Evolutionary conservation across 1,284 basidiomycete genomes (phyloP), one percentile per base, ranked within the genome.

Genomic region (Megacollybia platyphylla): DNA sequence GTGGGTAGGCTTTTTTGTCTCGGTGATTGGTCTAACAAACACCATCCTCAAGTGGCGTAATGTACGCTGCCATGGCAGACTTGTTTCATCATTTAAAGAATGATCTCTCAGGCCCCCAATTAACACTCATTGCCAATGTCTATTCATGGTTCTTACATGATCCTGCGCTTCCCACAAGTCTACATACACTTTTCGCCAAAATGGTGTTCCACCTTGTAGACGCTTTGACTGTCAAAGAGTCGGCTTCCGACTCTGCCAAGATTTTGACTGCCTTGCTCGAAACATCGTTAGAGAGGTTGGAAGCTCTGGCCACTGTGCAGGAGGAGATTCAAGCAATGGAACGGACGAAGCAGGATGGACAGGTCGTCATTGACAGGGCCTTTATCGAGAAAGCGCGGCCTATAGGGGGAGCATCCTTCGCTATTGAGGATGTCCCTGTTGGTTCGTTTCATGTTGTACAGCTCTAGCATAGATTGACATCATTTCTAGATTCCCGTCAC

Each of bases 141-240:
- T 97, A 91, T 57, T 85, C 89, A 4, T 81, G 83, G 44, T 80
- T 91, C 53, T 74, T 97, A 39, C 94, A 97, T 62, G 93, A 97
- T 56, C 76, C 89, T 2, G 81, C 86, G 9, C 73, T 94, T 41
- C 75, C 79, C 8, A 83, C 77, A 48, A 81, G 76, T 44, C 79
- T 94, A 31, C 92, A 97, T 57, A 88, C 88, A 10, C 76, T 97
- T 63, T 92, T 89, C 50, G 86, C 87, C 47, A 98, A 97, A 63
- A 81, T 97, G 59, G 80, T 97, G 53, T 87, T 91, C 55, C 90
- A 86, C 49, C 71, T 97, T 29, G 76, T 90, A 42, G 96, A 98
- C 49, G 78, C 81, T 36, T 84, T 96, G 42, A 64, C 84, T 13
- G 60, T 68, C 36, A 91, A 92, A 60, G 83, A 84, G 39, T 75